Base-by-base conservation (phyloP, 768 basidiomycete genomes). In the Amanita inopinata region DNA sequence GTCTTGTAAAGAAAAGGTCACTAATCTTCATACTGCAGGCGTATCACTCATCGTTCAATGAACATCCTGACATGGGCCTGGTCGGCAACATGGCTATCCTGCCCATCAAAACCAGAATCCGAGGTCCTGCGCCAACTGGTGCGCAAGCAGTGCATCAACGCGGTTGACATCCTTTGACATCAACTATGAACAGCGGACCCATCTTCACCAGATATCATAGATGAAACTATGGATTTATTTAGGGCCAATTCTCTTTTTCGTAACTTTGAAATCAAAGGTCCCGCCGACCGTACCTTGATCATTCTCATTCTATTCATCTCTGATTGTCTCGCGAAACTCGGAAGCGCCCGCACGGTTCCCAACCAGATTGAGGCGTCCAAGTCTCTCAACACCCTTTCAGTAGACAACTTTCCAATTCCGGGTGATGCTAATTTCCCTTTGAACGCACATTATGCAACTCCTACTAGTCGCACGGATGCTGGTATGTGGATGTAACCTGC, bases 241-340 rank as follows among this genome's bases (percentile, higher is more conserved):
- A 86, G 96, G 43, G 93, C 94, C 56, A 99, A 99, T 65, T 96
- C 93, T 27, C 83, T 99, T 47, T 99, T 99, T 67, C 84, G 96
- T 56, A 98, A 98, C 67, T 99, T 98, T 55, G 96, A 99, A 70
- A 98, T 99, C 76, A 94, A 97, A 61, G 93, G 92, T 12, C 88
- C 90, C 42, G 91, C 92, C 39, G 93, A 96, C 71, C 82, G 93
- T 46, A 80, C 90, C 30, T 75, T 99, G 56, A 98, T 99, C 69
- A 78, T 98, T 60, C 79, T 98, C 56, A 96, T 98, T 61, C 83
- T 99, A 59, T 99, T 85, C 67, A 80, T 97, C 55, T 97, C 93
- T 33, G 96, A 99, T 66, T 98, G 94, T 61, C 79, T 99, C 38
- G 77, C 87, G 19, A 93, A 90, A 66, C 71, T 99, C 53, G 86